Evolutionary conservation across 176 grass and related monocot genomes (phyloP).

Genomic region (Thinopyrum elongatum): DNA sequence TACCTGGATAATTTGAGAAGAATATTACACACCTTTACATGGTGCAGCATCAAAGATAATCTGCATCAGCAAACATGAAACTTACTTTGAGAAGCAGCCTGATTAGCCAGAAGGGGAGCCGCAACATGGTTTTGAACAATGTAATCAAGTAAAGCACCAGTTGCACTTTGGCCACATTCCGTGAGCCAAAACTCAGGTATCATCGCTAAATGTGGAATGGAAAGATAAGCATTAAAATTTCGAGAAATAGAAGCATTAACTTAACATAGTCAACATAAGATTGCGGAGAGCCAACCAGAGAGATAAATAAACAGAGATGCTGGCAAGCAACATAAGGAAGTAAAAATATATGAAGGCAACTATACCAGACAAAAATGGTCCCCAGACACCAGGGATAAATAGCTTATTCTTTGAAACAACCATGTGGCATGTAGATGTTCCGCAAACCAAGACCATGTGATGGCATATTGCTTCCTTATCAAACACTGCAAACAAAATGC

Average conservation of each 20-base stretch:
- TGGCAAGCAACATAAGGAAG: constrained; percentile 6
- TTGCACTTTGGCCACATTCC: constrained; percentile 98
- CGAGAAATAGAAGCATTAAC: too few species aligned
- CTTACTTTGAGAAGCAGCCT: constrained; percentile 83
- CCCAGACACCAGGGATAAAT: constrained; percentile 87
- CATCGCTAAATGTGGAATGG: constrained; percentile 63
- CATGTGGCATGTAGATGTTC: constrained; percentile 97
- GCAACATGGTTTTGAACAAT: constrained; percentile 76
- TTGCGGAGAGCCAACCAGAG: background rate
- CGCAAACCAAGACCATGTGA: constrained; percentile 86
- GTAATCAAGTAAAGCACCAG: constrained; percentile 84
- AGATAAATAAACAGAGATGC: constrained; percentile 10
- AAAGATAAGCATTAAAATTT: constrained; percentile 8
- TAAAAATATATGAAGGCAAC: constrained; percentile 8
- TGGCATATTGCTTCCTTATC: constrained; percentile 73
- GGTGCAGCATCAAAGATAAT: background rate
- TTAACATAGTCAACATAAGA: constrained; percentile 1
- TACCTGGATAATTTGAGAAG: constrained; percentile 46
- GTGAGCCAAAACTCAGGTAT: constrained; percentile 90
- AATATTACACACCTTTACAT: constrained; percentile 7
- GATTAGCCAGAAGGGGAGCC: constrained; percentile 79
- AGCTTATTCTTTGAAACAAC: constrained; percentile 70
- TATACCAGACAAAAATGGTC: constrained; percentile 89
- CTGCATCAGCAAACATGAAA: constrained; percentile 22
- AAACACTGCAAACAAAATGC: constrained; percentile 32